Evolutionary conservation across 768 basidiomycete genomes (phyloP), one percentile per base, ranked within the genome.

Genomic region (Termitomyces bulborhizus): DNA sequence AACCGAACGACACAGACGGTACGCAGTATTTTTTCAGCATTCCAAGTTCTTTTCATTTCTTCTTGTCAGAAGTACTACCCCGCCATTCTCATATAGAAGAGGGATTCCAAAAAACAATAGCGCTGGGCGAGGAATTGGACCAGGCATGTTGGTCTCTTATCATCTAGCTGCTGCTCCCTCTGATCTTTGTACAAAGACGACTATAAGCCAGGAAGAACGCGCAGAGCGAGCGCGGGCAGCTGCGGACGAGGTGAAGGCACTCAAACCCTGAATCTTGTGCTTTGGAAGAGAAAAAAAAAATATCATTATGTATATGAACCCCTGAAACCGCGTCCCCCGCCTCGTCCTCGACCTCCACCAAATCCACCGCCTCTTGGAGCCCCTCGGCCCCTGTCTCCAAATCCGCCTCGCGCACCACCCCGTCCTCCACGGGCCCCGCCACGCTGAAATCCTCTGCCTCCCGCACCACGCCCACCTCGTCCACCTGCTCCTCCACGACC

Each of bases 151-250:
- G 16, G 8, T 32, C 27, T 27, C 16, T 26, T 26, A 42, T 46
- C 16, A 42, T 46, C 16, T 41, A 12, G 34, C 18, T 34, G 53
- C n/a, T 8, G 21, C 15, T 36, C 39, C 45, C 44, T 21, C 50
- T 36, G 31, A 58, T 6, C 4, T 39, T 6, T 55, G 29, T 44
- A 31, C 46, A 31, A 58, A 85, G 84, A 71, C 67, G 9, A 69
- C 81, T 32, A 68, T 72, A 16, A 68, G 68, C 46, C 84, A 86
- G 60, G 69, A 73, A 52, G 77, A 79, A 65, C 79, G 86, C 39
- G 72, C 77, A 16, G 68, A 73, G 51, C 69, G 76, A 52, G 69
- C 81, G 3, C 76, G 74, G 60, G 63, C 62, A 8, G 78, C 78
- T 5, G 71, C 73, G 6, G 67, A 65, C 36, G 81, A 86, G 56